Percentiles rank a stretch among this genome's conserved stretches.
phyloP scores from a whole-genome alignment of 306 rosid genomes.

The Vachellia pachyceras region DNA sequence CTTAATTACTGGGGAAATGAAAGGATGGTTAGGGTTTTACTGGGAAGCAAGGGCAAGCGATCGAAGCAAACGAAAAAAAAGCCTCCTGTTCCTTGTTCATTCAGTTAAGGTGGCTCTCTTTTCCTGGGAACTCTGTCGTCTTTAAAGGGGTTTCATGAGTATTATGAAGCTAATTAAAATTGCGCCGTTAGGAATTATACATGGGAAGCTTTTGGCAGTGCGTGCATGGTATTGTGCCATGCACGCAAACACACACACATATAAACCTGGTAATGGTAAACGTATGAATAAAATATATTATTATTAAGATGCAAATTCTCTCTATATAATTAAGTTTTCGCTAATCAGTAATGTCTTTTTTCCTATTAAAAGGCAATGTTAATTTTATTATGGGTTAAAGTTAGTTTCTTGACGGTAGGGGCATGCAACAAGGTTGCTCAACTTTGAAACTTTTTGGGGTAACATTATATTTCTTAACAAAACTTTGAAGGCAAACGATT shows the following conservation, averaged over 20 bases:
- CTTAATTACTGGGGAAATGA: background rate
- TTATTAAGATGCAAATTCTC: too few relatives aligned
- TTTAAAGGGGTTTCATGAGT: background rate
- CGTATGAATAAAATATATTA: background rate
- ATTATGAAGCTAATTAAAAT: background rate
- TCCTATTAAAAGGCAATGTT: too few relatives aligned
- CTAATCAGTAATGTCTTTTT: too few relatives aligned
- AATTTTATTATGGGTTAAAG: too few relatives aligned
- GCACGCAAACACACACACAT: background rate
- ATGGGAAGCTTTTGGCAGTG: background rate
- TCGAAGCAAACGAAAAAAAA: too few relatives aligned
- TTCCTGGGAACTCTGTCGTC: background rate
- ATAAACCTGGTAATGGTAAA: background rate
- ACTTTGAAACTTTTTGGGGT: too few relatives aligned
- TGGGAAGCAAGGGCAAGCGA: slow-evolving; percentile 63
- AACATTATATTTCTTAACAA: too few relatives aligned
- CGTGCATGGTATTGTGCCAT: background rate
- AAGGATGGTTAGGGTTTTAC: slow-evolving; percentile 25
- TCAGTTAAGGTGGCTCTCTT: background rate
- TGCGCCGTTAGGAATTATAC: background rate
- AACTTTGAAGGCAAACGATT: too few relatives aligned
- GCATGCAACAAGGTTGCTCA: too few relatives aligned
- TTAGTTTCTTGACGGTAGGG: too few relatives aligned
- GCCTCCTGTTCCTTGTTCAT: background rate
- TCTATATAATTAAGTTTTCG: too few relatives aligned